These are phyloP conservation scores for Exophiala aquamarina DNA, from an alignment of 2,329 filamentous ascomycete species.

Conservation along the genomic window DNA sequence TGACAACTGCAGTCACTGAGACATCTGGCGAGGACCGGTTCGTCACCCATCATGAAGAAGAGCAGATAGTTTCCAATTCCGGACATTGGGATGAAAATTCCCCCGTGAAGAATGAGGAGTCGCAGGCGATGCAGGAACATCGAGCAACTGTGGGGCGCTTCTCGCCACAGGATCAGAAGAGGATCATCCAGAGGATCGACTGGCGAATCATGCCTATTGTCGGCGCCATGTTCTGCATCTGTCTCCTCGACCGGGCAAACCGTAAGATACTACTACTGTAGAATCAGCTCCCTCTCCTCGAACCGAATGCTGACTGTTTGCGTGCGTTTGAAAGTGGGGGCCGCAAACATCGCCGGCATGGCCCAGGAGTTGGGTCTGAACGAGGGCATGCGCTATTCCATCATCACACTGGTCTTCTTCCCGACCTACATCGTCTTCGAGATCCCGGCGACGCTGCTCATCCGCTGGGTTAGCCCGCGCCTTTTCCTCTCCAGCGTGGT, in stretches of 20 bases:
- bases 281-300: background rate
- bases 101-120: background rate
- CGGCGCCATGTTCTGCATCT: slow-evolving; percentile 18
- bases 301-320: background rate
- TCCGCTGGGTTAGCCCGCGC: slow-evolving; percentile 42
- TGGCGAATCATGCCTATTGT: slow-evolving; percentile 30
- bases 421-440: slow-evolving; percentile 45
- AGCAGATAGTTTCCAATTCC: background rate
- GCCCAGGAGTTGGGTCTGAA: slow-evolving; percentile 28
- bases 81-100: background rate
- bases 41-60: background rate
- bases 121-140: background rate
- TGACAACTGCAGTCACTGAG: background rate
- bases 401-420: slow-evolving; percentile 42
- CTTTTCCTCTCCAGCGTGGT: slow-evolving; percentile 27
- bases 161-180: background rate
- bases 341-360: slow-evolving; percentile 33
- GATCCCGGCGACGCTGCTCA: slow-evolving; percentile 40
- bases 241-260: slow-evolving; percentile 11
- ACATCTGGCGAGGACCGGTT: background rate
- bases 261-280: background rate
- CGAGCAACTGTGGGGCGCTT: background rate
- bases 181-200: slow-evolving; percentile 19
- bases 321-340: slow-evolving; percentile 17
- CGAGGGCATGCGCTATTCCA: slow-evolving; percentile 25